Evolutionary conservation across 306 rosid species (phyloP), one percentile per base, ranked within the genome.

Genomic region (Lathyrus sativus): DNA sequence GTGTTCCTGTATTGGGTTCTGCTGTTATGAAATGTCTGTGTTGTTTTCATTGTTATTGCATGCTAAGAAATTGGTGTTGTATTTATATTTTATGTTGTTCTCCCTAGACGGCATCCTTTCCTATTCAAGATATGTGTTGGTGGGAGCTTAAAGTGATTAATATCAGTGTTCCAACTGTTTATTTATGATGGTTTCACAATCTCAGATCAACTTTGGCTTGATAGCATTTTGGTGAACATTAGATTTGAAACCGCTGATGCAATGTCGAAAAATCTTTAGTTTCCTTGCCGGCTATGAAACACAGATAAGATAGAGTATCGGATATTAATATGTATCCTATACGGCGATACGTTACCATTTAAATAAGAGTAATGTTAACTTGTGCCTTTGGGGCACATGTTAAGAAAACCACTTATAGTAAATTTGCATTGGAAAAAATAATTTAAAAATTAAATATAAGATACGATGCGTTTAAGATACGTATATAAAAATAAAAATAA

Each of bases 41-140:
- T 46, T 65, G 55, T 14, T 29, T 70, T 72, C 46, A 44, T 26
- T 33, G 73, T 76, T 84, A 81, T 76, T 76, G 67, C 76, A 81
- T 84, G 88, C 48, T 78, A 14, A 45, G 45, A 80, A 79, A 57
- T 18, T 50, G 33, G 41, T 49, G 33, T 7, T 57, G 54, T 11
- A 38, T 76, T 59, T 67, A 78, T 80, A 78, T 84, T 84, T 80
- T 65, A 70, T 72, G 85, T 75, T 75, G 62, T 68, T 81, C 75
- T 81, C 4, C 61, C 60, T 43, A 11, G 26, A 66, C 65, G 65
- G 44, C 0, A 60, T 11, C 24, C 39, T 75, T 67, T 67, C 24
- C 56, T 68, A 35, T 56, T 64, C 31, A 48, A 22, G 70, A 31
- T 2, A 61, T 70, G 62, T 45, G 78, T 51, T 71, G 38, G 9